Evolutionary conservation across 129 eudicot species (phyloP), one percentile per base, ranked within the genome.

Genomic region (Pseudognaphalium luteoalbum): DNA sequence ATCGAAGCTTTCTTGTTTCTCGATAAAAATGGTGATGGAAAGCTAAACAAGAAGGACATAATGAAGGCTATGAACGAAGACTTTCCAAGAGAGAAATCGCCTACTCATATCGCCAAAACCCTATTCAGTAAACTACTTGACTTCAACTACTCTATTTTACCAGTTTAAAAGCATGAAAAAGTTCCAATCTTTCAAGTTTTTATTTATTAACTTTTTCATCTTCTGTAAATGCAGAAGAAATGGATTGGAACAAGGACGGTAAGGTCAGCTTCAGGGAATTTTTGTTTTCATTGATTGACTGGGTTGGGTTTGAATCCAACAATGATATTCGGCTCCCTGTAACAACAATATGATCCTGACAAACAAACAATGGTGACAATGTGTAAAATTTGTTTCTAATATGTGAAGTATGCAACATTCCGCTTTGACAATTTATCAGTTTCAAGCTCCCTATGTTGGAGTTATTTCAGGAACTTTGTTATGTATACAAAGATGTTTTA

Each of bases 171-270:
- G 21, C 37, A 37, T 22, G 12, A 66, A 39, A 44, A 28, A 54
- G 69, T 39, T 57, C 0, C 52, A 73, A 50, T 6, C 35, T 60
- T 78, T 78, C 25, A 29, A 32, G n/a, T 10, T 30, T 44, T 19
- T 60, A 52, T 56, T 32, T 32, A 32, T 32, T 1, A 0, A 32
- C 0, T 5, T 4, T 15, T 32, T 10, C n/a, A 6, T 21, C 2
- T 60, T 30, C 20, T 65, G 66, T 54, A 32, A 41, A 50, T 85
- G 89, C 86, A 88, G 93, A 72, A 77, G 93, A 88, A 77, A 83
- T 88, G 93, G 90, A 88, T 81, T 83, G 83, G 86, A 82, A 85
- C 84, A 85, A 72, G 77, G 80, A 85, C 57, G 93, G 93, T 22
- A 85, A 83, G 66, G 90, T 88, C 19, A 85, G 86, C 86, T 88